phyloP scores from a whole-genome alignment of 1,284 basidiomycete genomes.

The Austroboletus novae-zelandiae region DNA sequence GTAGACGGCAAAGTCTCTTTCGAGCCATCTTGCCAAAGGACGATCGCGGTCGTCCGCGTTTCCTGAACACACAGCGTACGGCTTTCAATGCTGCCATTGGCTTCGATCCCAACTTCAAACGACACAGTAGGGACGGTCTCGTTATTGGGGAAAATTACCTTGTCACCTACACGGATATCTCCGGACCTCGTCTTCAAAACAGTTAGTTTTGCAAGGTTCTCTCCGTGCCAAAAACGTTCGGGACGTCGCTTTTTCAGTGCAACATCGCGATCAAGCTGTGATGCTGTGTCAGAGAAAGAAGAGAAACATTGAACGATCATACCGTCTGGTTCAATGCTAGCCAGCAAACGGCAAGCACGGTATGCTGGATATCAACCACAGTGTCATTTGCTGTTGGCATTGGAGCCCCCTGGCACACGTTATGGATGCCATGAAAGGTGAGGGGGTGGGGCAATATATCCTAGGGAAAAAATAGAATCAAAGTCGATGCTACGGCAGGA shows the following conservation, averaged over 20 bases:
- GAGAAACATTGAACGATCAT: slow-evolving; percentile 23
- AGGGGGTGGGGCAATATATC: slow-evolving; percentile 64
- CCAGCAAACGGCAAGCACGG: slow-evolving; percentile 83
- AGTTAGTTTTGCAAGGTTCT: slow-evolving; percentile 64
- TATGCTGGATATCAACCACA: slow-evolving; percentile 76
- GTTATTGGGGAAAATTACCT: slow-evolving; percentile 52
- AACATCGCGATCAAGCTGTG: slow-evolving; percentile 56
- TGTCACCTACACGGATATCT: slow-evolving; percentile 69
- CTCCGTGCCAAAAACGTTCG: slow-evolving; percentile 70
- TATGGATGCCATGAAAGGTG: slow-evolving; percentile 45
- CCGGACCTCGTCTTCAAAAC: slow-evolving; percentile 63
- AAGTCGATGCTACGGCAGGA: slow-evolving; percentile 3
- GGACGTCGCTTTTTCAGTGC: slow-evolving; percentile 65
- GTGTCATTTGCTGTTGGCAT: slow-evolving; percentile 50
- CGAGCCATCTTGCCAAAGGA: slow-evolving; percentile 88
- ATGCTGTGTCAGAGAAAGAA: slow-evolving; percentile 8
- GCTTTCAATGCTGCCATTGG: slow-evolving; percentile 46
- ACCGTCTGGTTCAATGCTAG: slow-evolving; percentile 87
- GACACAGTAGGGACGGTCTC: slow-evolving; percentile 48
- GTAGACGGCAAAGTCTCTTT: slow-evolving; percentile 58
- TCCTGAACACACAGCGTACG: slow-evolving; percentile 65
- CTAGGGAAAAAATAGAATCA: slow-evolving; percentile 32
- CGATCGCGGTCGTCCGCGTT: slow-evolving; percentile 65
- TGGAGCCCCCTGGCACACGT: slow-evolving; percentile 43
- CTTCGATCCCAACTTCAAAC: slow-evolving; percentile 53